Evolutionary conservation across 2,329 filamentous ascomycete genomes (phyloP).

Genomic region (Ceratocystis variospora): DNA sequence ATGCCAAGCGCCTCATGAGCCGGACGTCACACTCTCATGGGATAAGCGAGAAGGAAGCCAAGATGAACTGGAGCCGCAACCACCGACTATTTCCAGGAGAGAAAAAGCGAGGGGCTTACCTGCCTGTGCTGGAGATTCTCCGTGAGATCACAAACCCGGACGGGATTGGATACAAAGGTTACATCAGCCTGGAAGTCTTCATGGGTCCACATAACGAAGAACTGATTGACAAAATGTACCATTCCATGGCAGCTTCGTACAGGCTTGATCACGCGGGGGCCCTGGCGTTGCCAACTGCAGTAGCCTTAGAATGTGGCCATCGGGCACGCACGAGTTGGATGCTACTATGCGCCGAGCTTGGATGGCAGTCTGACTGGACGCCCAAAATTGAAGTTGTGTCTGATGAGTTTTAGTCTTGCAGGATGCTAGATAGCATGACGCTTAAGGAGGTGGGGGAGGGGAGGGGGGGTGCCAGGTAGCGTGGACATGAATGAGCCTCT

Average conservation of each 20-base stretch:
- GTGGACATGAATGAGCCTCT: no score
- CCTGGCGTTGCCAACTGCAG: conserved; percentile 10
- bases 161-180: conserved; percentile 18
- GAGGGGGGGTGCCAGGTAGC: no score
- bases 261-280: conserved; percentile 2
- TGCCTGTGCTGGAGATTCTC: conserved; percentile 25
- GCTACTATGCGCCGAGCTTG: conserved; percentile 18
- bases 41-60: conserved; percentile 13
- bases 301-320: conserved; percentile 15
- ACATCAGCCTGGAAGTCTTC: conserved; percentile 22
- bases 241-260: conserved; percentile 3
- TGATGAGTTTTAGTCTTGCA: not conserved
- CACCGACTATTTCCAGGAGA: conserved; percentile 21
- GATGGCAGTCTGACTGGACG: conserved; percentile 16
- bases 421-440: not conserved
- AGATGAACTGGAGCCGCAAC: conserved; percentile 21
- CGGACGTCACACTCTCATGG: conserved; percentile 11
- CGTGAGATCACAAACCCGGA: conserved; percentile 22
- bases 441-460: no score
- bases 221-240: not conserved
- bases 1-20: conserved; percentile 19
- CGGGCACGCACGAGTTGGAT: conserved; percentile 20
- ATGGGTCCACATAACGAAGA: not conserved
- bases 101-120: conserved; percentile 19
- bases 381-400: not conserved